phyloP scores from a whole-genome alignment of 2,329 filamentous ascomycete species.

The Teratosphaeria gauchensis region DNA sequence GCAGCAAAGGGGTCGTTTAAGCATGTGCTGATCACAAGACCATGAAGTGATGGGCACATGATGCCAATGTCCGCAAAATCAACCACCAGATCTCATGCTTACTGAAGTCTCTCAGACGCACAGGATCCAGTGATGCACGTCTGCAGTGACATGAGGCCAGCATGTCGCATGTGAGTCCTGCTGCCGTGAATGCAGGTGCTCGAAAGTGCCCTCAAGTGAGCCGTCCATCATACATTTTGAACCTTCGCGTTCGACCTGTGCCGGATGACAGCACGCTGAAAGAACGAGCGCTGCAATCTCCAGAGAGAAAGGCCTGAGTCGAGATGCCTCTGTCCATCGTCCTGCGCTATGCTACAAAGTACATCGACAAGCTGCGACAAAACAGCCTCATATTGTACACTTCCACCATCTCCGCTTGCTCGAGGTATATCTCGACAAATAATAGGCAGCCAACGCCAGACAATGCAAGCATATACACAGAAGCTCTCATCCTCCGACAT shows the following conservation, averaged over 20 bases:
- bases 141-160: background rate
- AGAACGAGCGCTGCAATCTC: background rate
- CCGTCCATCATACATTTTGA: background rate
- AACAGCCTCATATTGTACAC: background rate
- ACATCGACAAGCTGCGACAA: background rate
- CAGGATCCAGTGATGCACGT: background rate
- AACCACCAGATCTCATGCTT: background rate
- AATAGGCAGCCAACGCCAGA: background rate
- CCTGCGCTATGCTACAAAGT: background rate
- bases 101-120: background rate
- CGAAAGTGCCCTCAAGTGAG: background rate
- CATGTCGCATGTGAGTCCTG: background rate
- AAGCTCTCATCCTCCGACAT: background rate
- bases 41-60: background rate
- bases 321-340: background rate
- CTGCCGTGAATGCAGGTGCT: background rate
- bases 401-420: background rate
- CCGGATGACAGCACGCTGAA: background rate
- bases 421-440: background rate
- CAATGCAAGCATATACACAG: background rate
- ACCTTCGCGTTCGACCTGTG: background rate
- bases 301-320: background rate
- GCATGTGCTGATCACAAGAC: background rate
- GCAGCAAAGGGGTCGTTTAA: background rate
- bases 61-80: background rate